Evolutionary conservation across 805 yeast species (phyloP).

Genomic region (Saccharomycopsis lassenensis): DNA sequence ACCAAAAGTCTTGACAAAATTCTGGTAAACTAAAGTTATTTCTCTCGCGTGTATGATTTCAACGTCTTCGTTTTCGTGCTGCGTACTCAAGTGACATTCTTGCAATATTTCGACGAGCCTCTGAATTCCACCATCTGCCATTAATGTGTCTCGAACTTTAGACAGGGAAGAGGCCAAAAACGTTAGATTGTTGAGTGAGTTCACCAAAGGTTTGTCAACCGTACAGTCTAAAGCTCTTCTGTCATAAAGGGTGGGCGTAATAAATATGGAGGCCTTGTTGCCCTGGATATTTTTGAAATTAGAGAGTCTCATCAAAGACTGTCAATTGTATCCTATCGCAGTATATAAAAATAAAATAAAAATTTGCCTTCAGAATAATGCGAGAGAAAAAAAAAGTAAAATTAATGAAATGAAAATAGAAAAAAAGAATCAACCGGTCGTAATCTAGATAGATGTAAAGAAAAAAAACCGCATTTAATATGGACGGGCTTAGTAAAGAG

Average conservation of each 20-base stretch:
- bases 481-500: too few species aligned
- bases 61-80: slow-evolving; percentile 1
- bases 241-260: slow-evolving; percentile 82
- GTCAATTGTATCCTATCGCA: too few species aligned
- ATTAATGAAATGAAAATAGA: too few species aligned
- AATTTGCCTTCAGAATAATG: too few species aligned
- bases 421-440: too few species aligned
- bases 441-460: too few species aligned
- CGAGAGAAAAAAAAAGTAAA: too few species aligned
- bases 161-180: slow-evolving; percentile 77
- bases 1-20: too few species aligned
- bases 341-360: too few species aligned
- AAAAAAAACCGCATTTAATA: too few species aligned
- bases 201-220: slow-evolving; percentile 79
- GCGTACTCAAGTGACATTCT: slow-evolving; percentile 51
- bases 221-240: slow-evolving; percentile 88
- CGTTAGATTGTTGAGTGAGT: slow-evolving; percentile 83
- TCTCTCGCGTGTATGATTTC: too few species aligned
- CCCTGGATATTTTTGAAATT: slow-evolving; percentile 68
- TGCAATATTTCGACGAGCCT: slow-evolving; percentile 75
- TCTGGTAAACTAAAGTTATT: too few species aligned
- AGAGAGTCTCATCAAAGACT: slow-evolving; percentile 87
- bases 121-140: slow-evolving; percentile 87
- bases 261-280: slow-evolving; percentile 87
- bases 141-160: slow-evolving; percentile 81